Evolutionary conservation across 1,284 basidiomycete species (phyloP).

Genomic region (Somion occarium): DNA sequence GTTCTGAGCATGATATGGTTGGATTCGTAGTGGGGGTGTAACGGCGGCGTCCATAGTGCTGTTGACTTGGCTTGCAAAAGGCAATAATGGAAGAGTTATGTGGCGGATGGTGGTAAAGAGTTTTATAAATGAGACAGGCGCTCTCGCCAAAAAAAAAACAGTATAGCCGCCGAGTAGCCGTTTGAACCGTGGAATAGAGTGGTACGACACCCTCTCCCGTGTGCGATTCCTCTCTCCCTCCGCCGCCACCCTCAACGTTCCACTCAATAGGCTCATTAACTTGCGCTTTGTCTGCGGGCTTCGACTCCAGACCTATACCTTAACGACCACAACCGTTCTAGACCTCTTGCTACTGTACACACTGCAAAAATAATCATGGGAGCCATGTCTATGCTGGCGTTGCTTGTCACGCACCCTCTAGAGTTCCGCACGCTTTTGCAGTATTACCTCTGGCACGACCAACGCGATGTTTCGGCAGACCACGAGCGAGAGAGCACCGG

Average conservation of each 20-base stretch:
- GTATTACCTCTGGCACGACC: slow-evolving; percentile 76
- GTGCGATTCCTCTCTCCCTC: neutral
- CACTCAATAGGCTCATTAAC: slow-evolving; percentile 1
- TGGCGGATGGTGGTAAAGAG: no score
- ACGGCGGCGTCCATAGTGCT: slow-evolving; percentile 27
- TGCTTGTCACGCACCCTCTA: slow-evolving; percentile 68
- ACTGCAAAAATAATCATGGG: slow-evolving; percentile 27
- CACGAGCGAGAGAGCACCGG: slow-evolving; percentile 72
- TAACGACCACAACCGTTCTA: no score
- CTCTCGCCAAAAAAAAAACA: neutral
- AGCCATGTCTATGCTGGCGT: slow-evolving; percentile 38
- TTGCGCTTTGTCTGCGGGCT: neutral
- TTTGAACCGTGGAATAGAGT: no score
- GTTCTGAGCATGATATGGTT: slow-evolving; percentile 16
- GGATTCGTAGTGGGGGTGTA: slow-evolving; percentile 29
- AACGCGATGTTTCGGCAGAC: slow-evolving; percentile 73
- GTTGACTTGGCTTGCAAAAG: slow-evolving; percentile 11
- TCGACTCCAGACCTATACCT: no score
- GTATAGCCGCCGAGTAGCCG: no score
- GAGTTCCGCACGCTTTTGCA: slow-evolving; percentile 79
- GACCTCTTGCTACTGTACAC: no score
- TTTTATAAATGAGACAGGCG: neutral
- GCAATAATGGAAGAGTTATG: slow-evolving; percentile 1
- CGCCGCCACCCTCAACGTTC: neutral
- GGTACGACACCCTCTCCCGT: no score